A percentile compares a stretch with the other conserved stretches of the same genome.
Conservation (phyloP, 208 protist genomes). For the Angomonas deanei region DNA sequence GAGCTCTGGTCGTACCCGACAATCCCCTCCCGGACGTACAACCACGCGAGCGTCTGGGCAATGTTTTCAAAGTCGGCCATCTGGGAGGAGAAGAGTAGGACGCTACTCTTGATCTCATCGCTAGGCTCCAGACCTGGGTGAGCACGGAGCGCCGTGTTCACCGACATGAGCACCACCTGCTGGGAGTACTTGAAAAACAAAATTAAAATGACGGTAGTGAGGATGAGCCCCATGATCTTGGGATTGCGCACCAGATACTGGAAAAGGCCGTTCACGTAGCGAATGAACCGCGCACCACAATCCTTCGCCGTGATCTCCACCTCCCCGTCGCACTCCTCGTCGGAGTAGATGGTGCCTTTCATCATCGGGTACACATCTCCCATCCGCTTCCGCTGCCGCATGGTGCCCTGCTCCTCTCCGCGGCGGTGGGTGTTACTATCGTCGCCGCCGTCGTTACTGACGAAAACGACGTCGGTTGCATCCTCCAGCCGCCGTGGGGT, state of each 20-base stretch:
- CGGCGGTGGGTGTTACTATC: neutral
- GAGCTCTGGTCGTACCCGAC: conserved; percentile 21
- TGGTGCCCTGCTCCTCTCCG: conserved; percentile 7
- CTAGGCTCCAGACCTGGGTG: conserved; percentile 45
- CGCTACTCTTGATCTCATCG: conserved; percentile 31
- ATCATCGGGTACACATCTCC: conserved; percentile 51
- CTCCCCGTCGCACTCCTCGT: conserved; percentile 40
- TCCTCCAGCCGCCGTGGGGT: neutral
- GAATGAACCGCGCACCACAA: conserved; percentile 39
- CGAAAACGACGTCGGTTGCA: conserved; percentile 25
- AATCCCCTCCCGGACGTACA: conserved; percentile 24
- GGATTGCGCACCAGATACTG: conserved; percentile 46
- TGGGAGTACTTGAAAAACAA: conserved; percentile 65
- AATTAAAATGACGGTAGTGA: conserved; percentile 37
- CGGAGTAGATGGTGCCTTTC: conserved; percentile 55
- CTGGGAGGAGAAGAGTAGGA: conserved; percentile 39
- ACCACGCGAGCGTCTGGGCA: conserved; percentile 23
- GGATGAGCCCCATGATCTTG: conserved; percentile 40
- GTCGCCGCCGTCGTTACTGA: conserved; percentile 1
- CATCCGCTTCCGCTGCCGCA: conserved; percentile 21
- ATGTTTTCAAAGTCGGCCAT: conserved; percentile 24
- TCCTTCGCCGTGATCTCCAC: conserved; percentile 24
- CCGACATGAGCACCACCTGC: conserved; percentile 35
- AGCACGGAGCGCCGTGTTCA: conserved; percentile 29
- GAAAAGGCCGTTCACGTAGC: conserved; percentile 42